Percentiles rank a stretch among this genome's conserved stretches.
These are phyloP conservation scores for Corylus avellana DNA, from an alignment of 306 rosid genomes.

Conservation along the genomic window DNA sequence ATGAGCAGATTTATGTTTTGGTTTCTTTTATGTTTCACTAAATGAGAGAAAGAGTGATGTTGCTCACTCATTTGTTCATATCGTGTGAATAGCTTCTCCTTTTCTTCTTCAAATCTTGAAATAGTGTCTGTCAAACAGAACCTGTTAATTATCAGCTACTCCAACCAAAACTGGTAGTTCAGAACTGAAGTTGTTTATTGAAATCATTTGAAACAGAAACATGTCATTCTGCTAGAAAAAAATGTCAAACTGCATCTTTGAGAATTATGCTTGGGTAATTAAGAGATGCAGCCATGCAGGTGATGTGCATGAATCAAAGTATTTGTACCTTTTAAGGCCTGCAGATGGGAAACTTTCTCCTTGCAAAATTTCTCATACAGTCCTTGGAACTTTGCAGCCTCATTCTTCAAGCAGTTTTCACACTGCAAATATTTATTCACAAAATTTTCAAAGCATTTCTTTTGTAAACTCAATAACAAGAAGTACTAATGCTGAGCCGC, in stretches of 20 bases:
- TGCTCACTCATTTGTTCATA: constrained; percentile 91
- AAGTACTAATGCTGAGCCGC: not conserved
- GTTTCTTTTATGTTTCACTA: not conserved
- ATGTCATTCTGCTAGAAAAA: too few relatives aligned
- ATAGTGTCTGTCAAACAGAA: constrained; percentile 54
- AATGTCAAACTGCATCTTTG: not conserved
- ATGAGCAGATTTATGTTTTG: not conserved
- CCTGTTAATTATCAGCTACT: constrained; percentile 20
- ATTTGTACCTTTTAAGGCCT: constrained; percentile 66
- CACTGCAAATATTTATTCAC: constrained; percentile 51
- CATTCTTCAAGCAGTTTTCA: constrained; percentile 78
- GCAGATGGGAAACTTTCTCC: constrained; percentile 72
- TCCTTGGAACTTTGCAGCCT: constrained; percentile 71
- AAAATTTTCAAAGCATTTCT: constrained; percentile 27
- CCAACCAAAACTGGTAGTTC: not conserved
- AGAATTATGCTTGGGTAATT: not conserved
- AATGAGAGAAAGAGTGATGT: not conserved
- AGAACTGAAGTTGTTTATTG: not conserved
- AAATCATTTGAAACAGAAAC: constrained; percentile 4
- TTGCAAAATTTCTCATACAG: constrained; percentile 73
- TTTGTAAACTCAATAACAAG: constrained; percentile 2
- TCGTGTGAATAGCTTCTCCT: constrained; percentile 69
- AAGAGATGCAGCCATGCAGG: not conserved
- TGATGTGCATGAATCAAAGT: not conserved
- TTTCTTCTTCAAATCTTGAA: constrained; percentile 89